phyloP scores from a whole-genome alignment of 2,329 filamentous ascomycete genomes.

The Apiospora sp. region DNA sequence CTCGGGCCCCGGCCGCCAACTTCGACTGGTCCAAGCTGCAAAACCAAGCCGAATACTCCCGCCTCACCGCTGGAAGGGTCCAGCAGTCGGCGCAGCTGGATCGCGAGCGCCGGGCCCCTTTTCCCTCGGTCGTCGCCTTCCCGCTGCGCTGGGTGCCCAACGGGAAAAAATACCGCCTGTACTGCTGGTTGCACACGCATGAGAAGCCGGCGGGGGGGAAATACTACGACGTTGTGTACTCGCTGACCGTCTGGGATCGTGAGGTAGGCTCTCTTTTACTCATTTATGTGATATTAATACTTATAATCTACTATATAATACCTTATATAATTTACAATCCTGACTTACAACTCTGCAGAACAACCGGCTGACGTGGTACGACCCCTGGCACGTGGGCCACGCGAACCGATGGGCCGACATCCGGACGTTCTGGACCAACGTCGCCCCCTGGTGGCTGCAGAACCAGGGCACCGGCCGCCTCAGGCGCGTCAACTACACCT shows the following conservation, averaged over 20 bases:
- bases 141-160: background rate
- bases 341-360: background rate
- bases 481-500: background rate
- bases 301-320: too few relatives aligned
- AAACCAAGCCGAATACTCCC: background rate
- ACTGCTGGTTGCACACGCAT: background rate
- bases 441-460: background rate
- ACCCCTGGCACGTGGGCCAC: background rate
- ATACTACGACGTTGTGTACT: background rate
- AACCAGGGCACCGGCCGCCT: background rate
- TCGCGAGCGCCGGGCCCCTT: background rate
- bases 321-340: too few relatives aligned
- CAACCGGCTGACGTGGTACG: background rate
- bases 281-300: too few relatives aligned
- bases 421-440: background rate
- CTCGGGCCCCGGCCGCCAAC: background rate
- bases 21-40: background rate
- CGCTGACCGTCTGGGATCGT: background rate
- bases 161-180: background rate
- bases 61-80: rapidly evolving
- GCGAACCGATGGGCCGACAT: background rate
- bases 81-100: rapidly evolving
- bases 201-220: background rate
- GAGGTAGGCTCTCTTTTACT: background rate
- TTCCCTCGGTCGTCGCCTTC: background rate